Evolutionary conservation across 1,284 basidiomycete species (phyloP), one percentile per base, ranked within the genome.

Genomic region (Tilletia setariae): DNA sequence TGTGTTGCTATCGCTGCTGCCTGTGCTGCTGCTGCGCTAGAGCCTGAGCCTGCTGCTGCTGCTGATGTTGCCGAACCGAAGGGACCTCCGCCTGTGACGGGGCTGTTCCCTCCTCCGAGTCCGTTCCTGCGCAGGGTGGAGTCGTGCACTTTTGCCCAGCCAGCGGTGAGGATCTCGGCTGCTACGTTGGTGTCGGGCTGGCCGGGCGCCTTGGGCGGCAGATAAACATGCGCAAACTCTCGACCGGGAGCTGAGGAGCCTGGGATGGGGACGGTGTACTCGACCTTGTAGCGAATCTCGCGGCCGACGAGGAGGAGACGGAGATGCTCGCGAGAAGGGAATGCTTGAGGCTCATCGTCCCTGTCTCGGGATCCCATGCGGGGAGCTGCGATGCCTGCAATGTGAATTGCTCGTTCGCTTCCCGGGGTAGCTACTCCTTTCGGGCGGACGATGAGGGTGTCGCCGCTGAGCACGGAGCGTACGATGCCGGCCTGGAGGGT

Each of bases 111-210:
- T 4, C 46, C 46, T 13, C 56, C 56, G 56, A 61, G 32, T 6
- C 43, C 65, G 56, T 70, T 70, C 16, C 77, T 72, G 28, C 75
- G 71, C 78, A 91, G 91, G 35, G 72, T 75, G 63, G 87, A 85
- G 74, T 98, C 95, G 83, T 96, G 93, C 64, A 94, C 85, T 83
- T 91, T 94, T 25, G 89, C 93, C 93, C 93, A 97, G 28, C 95
- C 95, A 68, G 87, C 88, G 75, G 87, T 88, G 56, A 98, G 86
- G 30, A 96, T 85, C 80, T 94, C 90, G 16, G 87, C 87, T 4
- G 90, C 87, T 1, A 79, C 77, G 35, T 79, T 79, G 65, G 74
- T 77, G 67, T 79, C 77, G 1, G 77, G 75, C 4, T 71, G 67
- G n/a, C 78, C 78, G 8, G 71, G 70, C 0, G 65, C 68, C 62